phyloP scores from a whole-genome alignment of 768 basidiomycete species.

The Rhodosporidiobolus odoratus region DNA sequence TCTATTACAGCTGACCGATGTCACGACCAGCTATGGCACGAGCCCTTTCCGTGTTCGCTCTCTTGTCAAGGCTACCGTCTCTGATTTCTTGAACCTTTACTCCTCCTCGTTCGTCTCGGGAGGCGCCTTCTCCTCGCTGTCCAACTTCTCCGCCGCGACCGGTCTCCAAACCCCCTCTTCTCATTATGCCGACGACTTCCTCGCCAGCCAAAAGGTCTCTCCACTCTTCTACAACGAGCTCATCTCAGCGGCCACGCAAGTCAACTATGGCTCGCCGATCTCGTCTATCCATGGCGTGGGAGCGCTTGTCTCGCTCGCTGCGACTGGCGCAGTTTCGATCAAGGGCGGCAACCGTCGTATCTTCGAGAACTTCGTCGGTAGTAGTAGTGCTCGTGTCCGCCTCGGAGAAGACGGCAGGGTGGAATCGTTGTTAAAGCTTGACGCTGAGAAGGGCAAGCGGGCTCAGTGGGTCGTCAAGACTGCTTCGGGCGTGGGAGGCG shows the following conservation, averaged over 20 bases:
- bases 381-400: constrained; percentile 63
- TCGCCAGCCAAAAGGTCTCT: constrained; percentile 56
- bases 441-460: background rate
- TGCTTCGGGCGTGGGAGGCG: constrained; percentile 5
- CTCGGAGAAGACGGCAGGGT: constrained; percentile 50
- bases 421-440: constrained; percentile 35
- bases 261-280: constrained; percentile 56
- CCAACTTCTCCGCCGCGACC: constrained; percentile 53
- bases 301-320: constrained; percentile 65
- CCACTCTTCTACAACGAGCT: constrained; percentile 64
- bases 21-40: constrained; percentile 19
- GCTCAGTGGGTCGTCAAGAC: constrained; percentile 33
- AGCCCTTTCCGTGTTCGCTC: constrained; percentile 25
- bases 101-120: constrained; percentile 49
- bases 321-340: constrained; percentile 61
- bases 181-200: constrained; percentile 58
- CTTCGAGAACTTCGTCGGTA: constrained; percentile 72
- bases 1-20: background rate
- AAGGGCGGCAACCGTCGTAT: constrained; percentile 76
- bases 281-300: constrained; percentile 70
- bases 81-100: constrained; percentile 59
- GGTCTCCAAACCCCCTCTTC: constrained; percentile 48
- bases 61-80: constrained; percentile 59
- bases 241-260: constrained; percentile 64
- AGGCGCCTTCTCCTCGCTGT: constrained; percentile 59